These are phyloP conservation scores for Echium plantagineum DNA, from an alignment of 257 asterid genomes.

Conservation along the genomic window DNA sequence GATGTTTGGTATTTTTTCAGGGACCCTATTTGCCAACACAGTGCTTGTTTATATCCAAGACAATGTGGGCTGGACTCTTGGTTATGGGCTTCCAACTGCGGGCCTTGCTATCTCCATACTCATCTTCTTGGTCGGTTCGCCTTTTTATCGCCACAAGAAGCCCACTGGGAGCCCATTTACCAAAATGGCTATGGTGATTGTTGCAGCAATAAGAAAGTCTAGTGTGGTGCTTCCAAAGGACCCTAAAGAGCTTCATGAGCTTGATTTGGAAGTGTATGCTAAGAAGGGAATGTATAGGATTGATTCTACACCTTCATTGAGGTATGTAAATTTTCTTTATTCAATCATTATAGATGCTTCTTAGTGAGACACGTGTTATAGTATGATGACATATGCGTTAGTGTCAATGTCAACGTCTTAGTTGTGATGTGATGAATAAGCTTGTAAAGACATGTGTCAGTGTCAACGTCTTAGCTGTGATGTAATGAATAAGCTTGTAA, in stretches of 20 bases:
- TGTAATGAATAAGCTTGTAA: no score
- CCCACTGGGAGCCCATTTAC: slow-evolving; percentile 91
- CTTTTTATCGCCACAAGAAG: slow-evolving; percentile 57
- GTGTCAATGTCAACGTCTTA: no score
- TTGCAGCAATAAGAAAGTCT: slow-evolving; percentile 60
- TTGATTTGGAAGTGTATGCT: slow-evolving; percentile 35
- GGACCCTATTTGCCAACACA: slow-evolving; percentile 75
- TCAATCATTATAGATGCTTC: no score
- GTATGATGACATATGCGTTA: no score
- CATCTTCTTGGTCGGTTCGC: slow-evolving; percentile 60
- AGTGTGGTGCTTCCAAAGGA: slow-evolving; percentile 35
- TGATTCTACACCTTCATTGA: slow-evolving; percentile 53
- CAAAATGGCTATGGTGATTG: slow-evolving; percentile 57
- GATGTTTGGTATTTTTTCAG: slow-evolving; percentile 78
- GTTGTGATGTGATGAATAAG: no score
- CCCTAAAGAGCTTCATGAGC: slow-evolving; percentile 55
- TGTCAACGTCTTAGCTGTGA: no score
- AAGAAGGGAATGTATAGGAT: slow-evolving; percentile 46
- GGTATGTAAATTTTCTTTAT: slow-evolving; percentile 29
- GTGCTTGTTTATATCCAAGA: slow-evolving; percentile 79
- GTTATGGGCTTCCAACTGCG: slow-evolving; percentile 69
- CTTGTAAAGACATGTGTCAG: no score
- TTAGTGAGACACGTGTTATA: no score
- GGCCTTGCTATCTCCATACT: slow-evolving; percentile 51
- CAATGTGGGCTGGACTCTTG: slow-evolving; percentile 77